Evolutionary conservation across 176 grass and related monocot genomes (phyloP).

Genomic region (Phoenix dactylifera): DNA sequence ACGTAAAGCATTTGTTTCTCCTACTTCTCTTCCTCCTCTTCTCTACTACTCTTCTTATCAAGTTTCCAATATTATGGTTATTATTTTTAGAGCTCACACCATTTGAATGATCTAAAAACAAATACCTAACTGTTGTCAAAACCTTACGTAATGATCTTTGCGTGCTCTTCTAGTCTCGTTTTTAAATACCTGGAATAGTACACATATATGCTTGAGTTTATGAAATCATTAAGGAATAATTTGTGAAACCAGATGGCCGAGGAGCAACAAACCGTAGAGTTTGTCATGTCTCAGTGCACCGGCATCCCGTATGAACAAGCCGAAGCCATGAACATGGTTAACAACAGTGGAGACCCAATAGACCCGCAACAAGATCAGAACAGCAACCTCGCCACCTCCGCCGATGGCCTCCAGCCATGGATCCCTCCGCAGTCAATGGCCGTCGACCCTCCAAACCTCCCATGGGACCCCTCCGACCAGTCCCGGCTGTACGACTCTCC

Average conservation of each 20-base stretch:
- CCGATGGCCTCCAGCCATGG: constrained; percentile 1
- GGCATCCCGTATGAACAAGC: constrained; percentile 7
- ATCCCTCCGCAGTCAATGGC: constrained; percentile 22
- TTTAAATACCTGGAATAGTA: not conserved
- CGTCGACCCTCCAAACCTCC: constrained; percentile 25
- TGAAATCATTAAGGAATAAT: not conserved
- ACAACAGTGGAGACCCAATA: not conserved
- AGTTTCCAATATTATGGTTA: not conserved
- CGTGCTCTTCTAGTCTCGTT: not conserved
- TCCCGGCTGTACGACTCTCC: constrained; percentile 27
- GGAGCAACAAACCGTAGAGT: constrained; percentile 68
- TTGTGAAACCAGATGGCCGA: constrained; percentile 47
- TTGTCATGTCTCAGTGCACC: constrained; percentile 65
- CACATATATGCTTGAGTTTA: not conserved
- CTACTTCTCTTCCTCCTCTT: not conserved
- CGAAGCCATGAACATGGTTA: not conserved
- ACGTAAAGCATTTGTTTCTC: constrained; percentile 22
- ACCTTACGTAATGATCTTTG: constrained; percentile 29
- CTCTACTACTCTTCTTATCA: constrained; percentile 1
- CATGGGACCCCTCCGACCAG: constrained; percentile 43
- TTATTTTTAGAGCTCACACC: constrained; percentile 16
- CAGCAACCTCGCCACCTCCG: not conserved
- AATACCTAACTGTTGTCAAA: constrained; percentile 21
- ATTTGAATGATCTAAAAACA: constrained; percentile 40
- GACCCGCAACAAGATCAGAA: not conserved